Evolutionary conservation across 2,329 filamentous ascomycete species (phyloP).

Genomic region (Xylaria sp.): DNA sequence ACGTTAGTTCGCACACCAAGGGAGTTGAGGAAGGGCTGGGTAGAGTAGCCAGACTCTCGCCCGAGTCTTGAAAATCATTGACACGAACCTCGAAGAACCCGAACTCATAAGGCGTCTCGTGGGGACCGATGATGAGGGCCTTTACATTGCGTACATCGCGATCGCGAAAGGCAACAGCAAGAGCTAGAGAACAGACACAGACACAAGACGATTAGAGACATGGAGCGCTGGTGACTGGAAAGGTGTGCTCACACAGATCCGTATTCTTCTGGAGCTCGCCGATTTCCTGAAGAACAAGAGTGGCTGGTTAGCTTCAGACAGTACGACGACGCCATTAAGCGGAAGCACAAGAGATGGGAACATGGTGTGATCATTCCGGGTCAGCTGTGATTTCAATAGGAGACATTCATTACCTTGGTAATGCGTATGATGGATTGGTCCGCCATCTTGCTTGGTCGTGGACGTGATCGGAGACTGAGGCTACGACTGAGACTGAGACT

Average conservation of each 20-base stretch:
- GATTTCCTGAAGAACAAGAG: constrained; percentile 58
- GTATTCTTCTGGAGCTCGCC: constrained; percentile 75
- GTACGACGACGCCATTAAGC: neutral
- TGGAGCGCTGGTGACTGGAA: neutral
- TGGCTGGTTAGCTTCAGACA: neutral
- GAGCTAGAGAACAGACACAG: constrained; percentile 45
- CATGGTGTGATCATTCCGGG: neutral
- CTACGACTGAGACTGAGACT: neutral
- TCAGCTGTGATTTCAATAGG: neutral
- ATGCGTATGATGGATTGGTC: constrained; percentile 87
- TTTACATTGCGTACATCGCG: constrained; percentile 82
- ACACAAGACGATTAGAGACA: constrained; percentile 20
- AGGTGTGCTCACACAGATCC: constrained; percentile 65
- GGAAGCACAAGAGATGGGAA: constrained; percentile 9
- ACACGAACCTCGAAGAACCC: constrained; percentile 83
- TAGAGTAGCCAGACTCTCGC: neutral
- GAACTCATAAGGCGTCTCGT: constrained; percentile 93
- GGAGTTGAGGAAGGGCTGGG: neutral
- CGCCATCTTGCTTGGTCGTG: constrained; percentile 49
- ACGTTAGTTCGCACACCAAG: constrained; percentile 27
- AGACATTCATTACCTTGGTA: constrained; percentile 48
- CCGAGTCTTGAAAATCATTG: neutral
- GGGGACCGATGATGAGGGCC: constrained; percentile 84
- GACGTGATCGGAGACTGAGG: constrained; percentile 5
- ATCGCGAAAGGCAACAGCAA: constrained; percentile 83